Percentiles rank a stretch among this genome's conserved stretches.
phyloP scores from a whole-genome alignment of 2,329 filamentous ascomycete genomes.

The Aspergillus jensenii region DNA sequence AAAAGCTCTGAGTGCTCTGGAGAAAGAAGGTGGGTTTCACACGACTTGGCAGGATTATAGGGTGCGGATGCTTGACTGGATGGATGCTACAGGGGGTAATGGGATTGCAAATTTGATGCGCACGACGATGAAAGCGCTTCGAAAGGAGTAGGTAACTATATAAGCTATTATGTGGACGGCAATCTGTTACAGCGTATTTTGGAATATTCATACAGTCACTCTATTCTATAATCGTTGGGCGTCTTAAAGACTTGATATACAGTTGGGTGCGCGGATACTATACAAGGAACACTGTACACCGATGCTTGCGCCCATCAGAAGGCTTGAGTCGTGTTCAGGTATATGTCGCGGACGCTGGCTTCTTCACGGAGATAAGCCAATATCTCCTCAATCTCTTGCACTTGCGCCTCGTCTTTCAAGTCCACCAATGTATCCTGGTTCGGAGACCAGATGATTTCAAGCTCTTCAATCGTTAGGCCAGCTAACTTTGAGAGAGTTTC shows the following conservation, averaged over 20 bases:
- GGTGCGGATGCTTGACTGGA: slow-evolving; percentile 66
- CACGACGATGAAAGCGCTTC: slow-evolving; percentile 76
- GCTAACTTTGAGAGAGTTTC: slow-evolving; percentile 63
- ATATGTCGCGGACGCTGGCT: slow-evolving; percentile 74
- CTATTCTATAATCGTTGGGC: background rate
- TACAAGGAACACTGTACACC: background rate
- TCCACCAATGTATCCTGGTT: slow-evolving; percentile 75
- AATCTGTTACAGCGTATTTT: background rate
- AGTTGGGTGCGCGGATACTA: background rate
- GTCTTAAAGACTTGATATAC: background rate
- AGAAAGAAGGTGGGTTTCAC: slow-evolving; percentile 63
- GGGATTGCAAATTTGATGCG: slow-evolving; percentile 74
- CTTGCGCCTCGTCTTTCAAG: slow-evolving; percentile 58
- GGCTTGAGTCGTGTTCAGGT: slow-evolving; percentile 59
- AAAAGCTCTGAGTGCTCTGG: slow-evolving; percentile 62
- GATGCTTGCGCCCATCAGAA: slow-evolving; percentile 18
- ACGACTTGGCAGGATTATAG: slow-evolving; percentile 74
- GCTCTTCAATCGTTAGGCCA: slow-evolving; percentile 66
- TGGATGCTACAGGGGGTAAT: slow-evolving; percentile 63
- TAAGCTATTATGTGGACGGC: background rate
- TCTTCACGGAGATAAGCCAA: slow-evolving; percentile 59
- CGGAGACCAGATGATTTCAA: slow-evolving; percentile 81
- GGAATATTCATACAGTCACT: background rate
- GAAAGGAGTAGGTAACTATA: slow-evolving; percentile 40
- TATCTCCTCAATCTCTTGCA: slow-evolving; percentile 60